These are phyloP conservation scores for Ustilago hordei DNA, from an alignment of 1,284 basidiomycete genomes.

Conservation along the genomic window DNA sequence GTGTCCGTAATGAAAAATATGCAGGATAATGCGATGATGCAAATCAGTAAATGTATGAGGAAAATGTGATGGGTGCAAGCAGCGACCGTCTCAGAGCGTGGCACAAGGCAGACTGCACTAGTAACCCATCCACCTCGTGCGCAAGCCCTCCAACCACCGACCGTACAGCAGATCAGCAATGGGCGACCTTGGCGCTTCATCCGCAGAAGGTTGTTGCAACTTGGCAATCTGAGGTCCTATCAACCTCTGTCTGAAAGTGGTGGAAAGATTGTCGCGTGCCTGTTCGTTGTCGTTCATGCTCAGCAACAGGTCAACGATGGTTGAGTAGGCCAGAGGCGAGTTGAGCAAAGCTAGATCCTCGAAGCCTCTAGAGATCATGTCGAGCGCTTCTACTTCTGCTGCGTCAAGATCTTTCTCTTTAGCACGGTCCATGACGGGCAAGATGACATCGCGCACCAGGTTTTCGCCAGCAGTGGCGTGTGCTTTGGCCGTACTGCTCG, in stretches of 20 bases:
- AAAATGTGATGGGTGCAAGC: not conserved
- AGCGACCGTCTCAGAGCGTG: constrained; percentile 1
- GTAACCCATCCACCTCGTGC: constrained; percentile 61
- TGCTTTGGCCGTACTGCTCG: constrained; percentile 31
- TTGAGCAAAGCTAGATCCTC: constrained; percentile 83
- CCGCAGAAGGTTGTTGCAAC: constrained; percentile 27
- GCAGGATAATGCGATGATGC: constrained; percentile 9
- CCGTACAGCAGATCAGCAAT: constrained; percentile 94
- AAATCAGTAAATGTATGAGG: not conserved
- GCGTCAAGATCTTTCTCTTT: constrained; percentile 81
- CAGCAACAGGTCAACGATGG: constrained; percentile 87
- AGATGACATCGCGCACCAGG: constrained; percentile 57
- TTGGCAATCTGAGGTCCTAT: constrained; percentile 34
- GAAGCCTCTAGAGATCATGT: constrained; percentile 89
- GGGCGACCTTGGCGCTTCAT: constrained; percentile 73
- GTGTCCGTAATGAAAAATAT: constrained; percentile 13
- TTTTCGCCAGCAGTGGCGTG: constrained; percentile 48
- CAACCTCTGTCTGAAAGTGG: constrained; percentile 53
- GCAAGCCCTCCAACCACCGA: constrained; percentile 90
- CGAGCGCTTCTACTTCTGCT: constrained; percentile 85
- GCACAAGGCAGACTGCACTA: constrained; percentile 11
- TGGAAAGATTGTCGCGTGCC: constrained; percentile 47
- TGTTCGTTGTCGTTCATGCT: constrained; percentile 78
- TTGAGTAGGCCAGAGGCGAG: constrained; percentile 83
- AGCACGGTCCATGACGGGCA: constrained; percentile 60